Percentiles rank a stretch among this genome's conserved stretches.
These are phyloP conservation scores for Pseudocercospora pini-densiflorae DNA, from an alignment of 2,329 filamentous ascomycete species.

Conservation along the genomic window DNA sequence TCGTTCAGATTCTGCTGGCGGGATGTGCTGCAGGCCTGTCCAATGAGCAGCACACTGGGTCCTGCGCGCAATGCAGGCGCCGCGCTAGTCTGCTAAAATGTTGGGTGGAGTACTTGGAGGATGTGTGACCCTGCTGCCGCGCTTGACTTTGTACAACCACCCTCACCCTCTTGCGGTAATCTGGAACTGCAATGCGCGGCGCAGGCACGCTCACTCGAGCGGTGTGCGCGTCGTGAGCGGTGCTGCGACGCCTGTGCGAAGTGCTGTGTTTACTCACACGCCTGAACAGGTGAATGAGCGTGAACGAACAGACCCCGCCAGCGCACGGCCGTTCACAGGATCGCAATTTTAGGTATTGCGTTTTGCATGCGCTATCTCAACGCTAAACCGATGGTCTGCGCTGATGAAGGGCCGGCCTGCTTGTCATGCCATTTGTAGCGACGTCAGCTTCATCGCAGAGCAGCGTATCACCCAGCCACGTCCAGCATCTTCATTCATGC, in stretches of 20 bases:
- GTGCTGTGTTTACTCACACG: background rate
- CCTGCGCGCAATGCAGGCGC: slow-evolving; percentile 10
- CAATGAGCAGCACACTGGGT: slow-evolving; percentile 3
- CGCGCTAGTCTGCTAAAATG: slow-evolving; percentile 11
- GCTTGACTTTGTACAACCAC: background rate
- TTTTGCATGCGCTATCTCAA: slow-evolving; percentile 5
- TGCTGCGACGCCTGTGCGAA: background rate
- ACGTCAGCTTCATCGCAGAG: background rate
- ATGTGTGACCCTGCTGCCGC: slow-evolving; percentile 7
- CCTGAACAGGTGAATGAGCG: background rate
- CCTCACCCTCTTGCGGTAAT: background rate
- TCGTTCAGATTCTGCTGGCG: slow-evolving; percentile 11
- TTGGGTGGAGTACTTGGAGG: slow-evolving; percentile 7
- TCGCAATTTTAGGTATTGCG: slow-evolving; percentile 9
- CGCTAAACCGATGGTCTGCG: slow-evolving; percentile 10
- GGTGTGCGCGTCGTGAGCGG: background rate
- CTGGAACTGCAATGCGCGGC: background rate
- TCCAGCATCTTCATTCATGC: slow-evolving; percentile 1
- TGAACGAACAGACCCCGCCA: background rate
- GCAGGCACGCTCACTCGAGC: slow-evolving; percentile 2
- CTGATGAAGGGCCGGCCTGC: background rate
- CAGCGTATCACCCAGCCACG: slow-evolving; percentile 5
- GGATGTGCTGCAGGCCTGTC: slow-evolving; percentile 8
- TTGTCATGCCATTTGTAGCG: background rate
- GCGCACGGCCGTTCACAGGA: slow-evolving; percentile 1